These are phyloP conservation scores for Ganoderma leucocontextum DNA, from an alignment of 1,284 basidiomycete genomes.

Conservation along the genomic window DNA sequence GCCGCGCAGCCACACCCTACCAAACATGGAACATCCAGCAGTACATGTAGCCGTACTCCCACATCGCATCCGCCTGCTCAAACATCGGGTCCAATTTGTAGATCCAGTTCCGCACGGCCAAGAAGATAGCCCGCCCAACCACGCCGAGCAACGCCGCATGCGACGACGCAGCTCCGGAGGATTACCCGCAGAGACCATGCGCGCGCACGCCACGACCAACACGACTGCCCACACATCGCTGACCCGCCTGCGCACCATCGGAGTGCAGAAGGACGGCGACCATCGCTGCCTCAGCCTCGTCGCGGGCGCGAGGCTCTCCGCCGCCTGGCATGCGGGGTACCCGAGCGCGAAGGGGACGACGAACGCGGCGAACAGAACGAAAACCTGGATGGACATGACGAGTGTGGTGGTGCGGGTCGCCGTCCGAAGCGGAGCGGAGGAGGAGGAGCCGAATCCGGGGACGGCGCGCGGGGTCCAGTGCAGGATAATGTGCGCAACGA, in stretches of 20 bases:
- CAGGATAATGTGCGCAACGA: background rate
- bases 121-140: constrained; percentile 5
- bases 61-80: background rate
- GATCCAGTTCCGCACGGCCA: constrained; percentile 5
- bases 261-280: background rate
- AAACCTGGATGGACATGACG: background rate
- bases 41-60: background rate
- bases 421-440: background rate
- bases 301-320: constrained; percentile 5
- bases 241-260: background rate
- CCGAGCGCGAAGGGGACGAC: background rate
- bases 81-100: no score
- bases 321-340: constrained; percentile 8
- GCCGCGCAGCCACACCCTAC: background rate
- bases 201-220: background rate
- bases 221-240: constrained; percentile 4
- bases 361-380: background rate
- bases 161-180: constrained; percentile 1
- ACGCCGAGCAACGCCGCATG: constrained; percentile 10
- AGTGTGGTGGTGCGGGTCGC: background rate
- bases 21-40: background rate
- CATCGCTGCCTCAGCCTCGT: constrained; percentile 8
- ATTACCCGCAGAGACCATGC: background rate
- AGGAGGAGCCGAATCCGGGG: background rate
- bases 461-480: background rate